A percentile compares a stretch with the other conserved stretches of the same genome.
Evolutionary conservation across 164 flowering plant species (phyloP).

Genomic region (Liriodendron chinense): DNA sequence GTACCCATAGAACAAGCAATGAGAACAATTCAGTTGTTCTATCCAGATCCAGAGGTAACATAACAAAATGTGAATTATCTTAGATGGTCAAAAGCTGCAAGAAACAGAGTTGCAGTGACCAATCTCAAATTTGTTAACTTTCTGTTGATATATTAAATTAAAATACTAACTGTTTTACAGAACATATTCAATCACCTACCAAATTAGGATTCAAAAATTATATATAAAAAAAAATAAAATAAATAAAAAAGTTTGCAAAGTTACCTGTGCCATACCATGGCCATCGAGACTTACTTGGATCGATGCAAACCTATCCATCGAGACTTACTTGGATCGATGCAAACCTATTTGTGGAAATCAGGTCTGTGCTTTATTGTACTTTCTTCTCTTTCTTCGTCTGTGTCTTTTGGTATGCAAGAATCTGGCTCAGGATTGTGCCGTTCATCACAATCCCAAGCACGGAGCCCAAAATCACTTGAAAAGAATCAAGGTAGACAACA

Average conservation of each 20-base stretch:
- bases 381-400: slow-evolving; percentile 64
- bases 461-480: slow-evolving; percentile 77
- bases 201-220: too few relatives aligned
- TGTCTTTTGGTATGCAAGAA: slow-evolving; percentile 59
- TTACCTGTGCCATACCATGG: background rate
- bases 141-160: background rate
- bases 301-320: background rate
- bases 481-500: slow-evolving; percentile 39
- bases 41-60: background rate
- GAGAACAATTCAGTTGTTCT: too few relatives aligned
- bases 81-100: background rate
- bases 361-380: slow-evolving; percentile 28
- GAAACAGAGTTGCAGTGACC: background rate
- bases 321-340: background rate
- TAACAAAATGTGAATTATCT: background rate
- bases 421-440: slow-evolving; percentile 80
- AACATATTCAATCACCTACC: background rate
- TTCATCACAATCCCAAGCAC: slow-evolving; percentile 62
- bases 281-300: background rate
- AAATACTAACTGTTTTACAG: background rate
- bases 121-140: background rate
- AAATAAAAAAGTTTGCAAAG: background rate
- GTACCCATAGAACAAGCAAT: background rate
- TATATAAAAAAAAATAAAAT: too few relatives aligned
- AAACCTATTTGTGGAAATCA: background rate